Evolutionary conservation across 23 red algal genomes (phyloP).

Genomic region (Agarophyton chilense): DNA sequence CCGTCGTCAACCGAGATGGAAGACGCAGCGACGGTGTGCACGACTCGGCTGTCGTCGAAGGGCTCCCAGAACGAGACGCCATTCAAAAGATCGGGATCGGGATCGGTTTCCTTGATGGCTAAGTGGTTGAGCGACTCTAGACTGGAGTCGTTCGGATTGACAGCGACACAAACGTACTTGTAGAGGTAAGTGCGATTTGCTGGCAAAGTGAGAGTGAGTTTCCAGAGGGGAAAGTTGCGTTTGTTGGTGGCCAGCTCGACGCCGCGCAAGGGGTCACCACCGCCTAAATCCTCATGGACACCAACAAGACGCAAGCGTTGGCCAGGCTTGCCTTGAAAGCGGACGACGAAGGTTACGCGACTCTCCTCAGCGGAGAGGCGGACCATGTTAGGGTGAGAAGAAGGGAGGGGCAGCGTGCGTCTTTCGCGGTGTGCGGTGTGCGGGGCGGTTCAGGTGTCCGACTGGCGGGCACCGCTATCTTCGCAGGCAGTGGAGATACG

Average conservation of each 20-base stretch:
- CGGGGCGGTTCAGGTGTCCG: background rate
- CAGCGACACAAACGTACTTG: constrained; percentile 80
- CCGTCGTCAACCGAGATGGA: constrained; percentile 85
- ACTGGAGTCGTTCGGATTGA: constrained; percentile 1
- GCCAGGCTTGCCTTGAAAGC: constrained; percentile 47
- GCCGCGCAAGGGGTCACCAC: constrained; percentile 64
- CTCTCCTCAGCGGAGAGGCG: constrained; percentile 65
- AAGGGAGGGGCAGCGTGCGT: background rate
- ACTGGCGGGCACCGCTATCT: no score
- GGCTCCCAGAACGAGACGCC: constrained; percentile 52
- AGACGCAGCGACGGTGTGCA: constrained; percentile 63
- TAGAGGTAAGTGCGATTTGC: constrained; percentile 63
- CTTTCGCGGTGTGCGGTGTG: background rate
- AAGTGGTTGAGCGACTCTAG: background rate
- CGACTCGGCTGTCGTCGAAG: constrained; percentile 87
- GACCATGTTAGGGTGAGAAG: constrained; percentile 29
- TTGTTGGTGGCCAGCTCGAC: constrained; percentile 55
- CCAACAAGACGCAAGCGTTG: constrained; percentile 76
- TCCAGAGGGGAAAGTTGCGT: constrained; percentile 71
- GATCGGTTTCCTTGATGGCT: background rate
- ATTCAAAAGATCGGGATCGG: background rate
- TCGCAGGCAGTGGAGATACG: constrained; percentile 16
- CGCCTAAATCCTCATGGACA: constrained; percentile 59
- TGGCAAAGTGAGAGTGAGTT: constrained; percentile 73
- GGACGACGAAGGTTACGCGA: constrained; percentile 86